Evolutionary conservation across 2,329 filamentous ascomycete species (phyloP), one percentile per base, ranked within the genome.

Genomic region (Colletotrichum abscissum): DNA sequence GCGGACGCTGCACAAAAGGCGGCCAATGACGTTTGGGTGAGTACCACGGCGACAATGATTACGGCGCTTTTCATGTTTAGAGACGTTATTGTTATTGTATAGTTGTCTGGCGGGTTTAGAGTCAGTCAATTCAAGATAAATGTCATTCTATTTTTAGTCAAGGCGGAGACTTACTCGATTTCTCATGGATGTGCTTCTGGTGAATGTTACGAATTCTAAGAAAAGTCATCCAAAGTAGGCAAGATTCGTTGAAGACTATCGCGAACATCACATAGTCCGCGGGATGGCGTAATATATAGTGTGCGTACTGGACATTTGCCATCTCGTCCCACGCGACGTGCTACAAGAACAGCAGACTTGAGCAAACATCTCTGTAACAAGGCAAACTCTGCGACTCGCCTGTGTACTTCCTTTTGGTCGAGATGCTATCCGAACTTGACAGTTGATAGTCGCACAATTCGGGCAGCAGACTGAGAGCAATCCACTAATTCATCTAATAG

Each of bases 1-100:
- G 71, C 71, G 0, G 71, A 73, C 28, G 55, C 62, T 1, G 63
- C 71, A 14, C 71, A 73, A 56, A 65, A 71, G 5, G 55, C 49
- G 4, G 71, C 67, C 16, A 30, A 11, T 2, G 71, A 46, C 14
- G 9, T 22, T 3, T 35, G 16, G 0, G 46, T 11, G 33, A 73
- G 22, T 0, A 28, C 12, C 1, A 24, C 5, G 1, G 33, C 16
- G 6, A 35, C 8, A 0, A 71, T 19, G 2, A 71, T 3, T 14
- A 19, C 5, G 0, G 26, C 22, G 1, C 16, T 7, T 6, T 38
- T 73, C 70, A 73, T 69, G 2, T 26, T 56, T 0, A 19, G 26
- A 12, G 4, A 22, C 28, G 16, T 2, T 14, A 24, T 57, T 7
- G 5, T 5, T 4, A 5, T 16, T 14, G 3, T 2, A 11, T 4